Base-by-base conservation (phyloP, 139 green algal genomes). In the Chlamydomonas sphaeroides region DNA sequence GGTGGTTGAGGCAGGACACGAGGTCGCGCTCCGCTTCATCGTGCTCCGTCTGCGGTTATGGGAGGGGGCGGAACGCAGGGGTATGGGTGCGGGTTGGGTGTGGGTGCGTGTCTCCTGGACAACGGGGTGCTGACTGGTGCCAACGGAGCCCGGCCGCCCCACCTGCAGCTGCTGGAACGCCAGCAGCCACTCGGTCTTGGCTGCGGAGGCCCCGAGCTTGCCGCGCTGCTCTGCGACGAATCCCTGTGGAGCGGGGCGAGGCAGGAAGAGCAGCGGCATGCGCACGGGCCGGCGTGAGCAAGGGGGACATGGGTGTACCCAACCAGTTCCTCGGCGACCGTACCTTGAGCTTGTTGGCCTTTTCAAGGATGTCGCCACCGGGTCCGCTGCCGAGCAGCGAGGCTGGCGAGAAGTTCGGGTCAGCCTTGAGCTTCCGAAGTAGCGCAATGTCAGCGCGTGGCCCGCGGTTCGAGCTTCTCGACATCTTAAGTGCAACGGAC, bases 161-260 rank as follows among this genome's bases (percentile, higher is more conserved):
- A 75, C 78, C 66, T 84, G 78, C 35, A 84, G 49, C 45, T 84
- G 65, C 28, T 84, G 78, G 28, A 76, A 77, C 0, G 78, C 65
- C 21, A 84, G 78, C 18, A 84, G 65, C 78, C 78, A 84, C 63
- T 84, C 78, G 2, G 78, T 84, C 51, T 84, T 84, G 3, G 65
- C 78, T 21, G 65, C 33, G 17, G 66, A 45, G 0, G 65, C 53
- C 23, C 65, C 78, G 20, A 68, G 65, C 66, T 72, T 71, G 26
- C 53, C 36, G 5, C 53, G 51, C 53, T 84, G 78, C 42, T 84
- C 3, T 21, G 36, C 10, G 3, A 84, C 39, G 72, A 84, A 84
- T 0, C 78, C 78, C n/a, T n/a, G n/a, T n/a, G n/a, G n/a, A n/a
- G n/a, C n/a, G n/a, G n/a, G n/a, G n/a, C n/a, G n/a, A n/a, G n/a